Evolutionary conservation across 2,329 filamentous ascomycete genomes (phyloP).

Genomic region (Colletotrichum viniferum): DNA sequence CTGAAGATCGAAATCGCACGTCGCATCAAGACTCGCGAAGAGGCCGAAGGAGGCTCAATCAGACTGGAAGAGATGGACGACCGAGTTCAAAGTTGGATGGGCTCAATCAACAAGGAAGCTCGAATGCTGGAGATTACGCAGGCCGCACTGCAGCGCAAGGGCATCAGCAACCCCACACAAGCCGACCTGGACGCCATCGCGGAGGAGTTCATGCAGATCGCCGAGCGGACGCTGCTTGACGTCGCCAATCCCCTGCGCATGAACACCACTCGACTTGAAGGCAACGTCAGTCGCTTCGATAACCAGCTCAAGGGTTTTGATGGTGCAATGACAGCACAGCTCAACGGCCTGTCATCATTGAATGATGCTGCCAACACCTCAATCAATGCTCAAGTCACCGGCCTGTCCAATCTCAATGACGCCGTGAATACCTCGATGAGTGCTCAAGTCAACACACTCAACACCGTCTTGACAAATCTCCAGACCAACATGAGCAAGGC

Average conservation of each 20-base stretch:
- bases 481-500: neutral
- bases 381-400: neutral
- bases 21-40: constrained; percentile 40
- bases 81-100: constrained; percentile 17
- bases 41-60: constrained; percentile 22
- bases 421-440: neutral
- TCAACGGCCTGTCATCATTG: neutral
- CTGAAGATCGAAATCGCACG: constrained; percentile 36
- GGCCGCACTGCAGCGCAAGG: constrained; percentile 8
- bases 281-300: neutral
- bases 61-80: neutral
- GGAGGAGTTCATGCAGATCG: constrained; percentile 20
- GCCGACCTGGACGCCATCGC: constrained; percentile 15
- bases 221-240: constrained; percentile 17
- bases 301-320: neutral
- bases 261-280: neutral
- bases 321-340: neutral
- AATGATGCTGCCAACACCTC: neutral
- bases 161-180: constrained; percentile 17
- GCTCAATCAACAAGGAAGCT: constrained; percentile 5
- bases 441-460: neutral
- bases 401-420: neutral
- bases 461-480: accelerated
- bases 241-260: constrained; percentile 17
- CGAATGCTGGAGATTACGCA: constrained; percentile 20